Evolutionary conservation across 176 grass and related monocot species (phyloP).

Genomic region (Musa itinerans): DNA sequence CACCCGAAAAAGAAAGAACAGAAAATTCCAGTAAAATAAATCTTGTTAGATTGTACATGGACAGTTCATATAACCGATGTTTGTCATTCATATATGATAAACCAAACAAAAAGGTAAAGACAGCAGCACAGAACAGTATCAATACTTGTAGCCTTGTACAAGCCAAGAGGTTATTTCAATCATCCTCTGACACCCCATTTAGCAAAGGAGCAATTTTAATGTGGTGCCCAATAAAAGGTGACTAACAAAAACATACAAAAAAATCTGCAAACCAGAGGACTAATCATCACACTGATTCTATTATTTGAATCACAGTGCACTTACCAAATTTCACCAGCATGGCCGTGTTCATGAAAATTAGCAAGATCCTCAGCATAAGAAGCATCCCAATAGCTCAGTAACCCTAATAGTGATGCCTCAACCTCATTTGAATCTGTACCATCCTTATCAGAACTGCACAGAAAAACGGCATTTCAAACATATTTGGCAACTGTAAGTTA

Average conservation of each 20-base stretch:
- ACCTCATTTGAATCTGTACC: constrained; percentile 51
- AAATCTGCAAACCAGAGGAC: background rate
- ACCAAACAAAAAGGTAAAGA: background rate
- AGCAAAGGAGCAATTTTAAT: background rate
- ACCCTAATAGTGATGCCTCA: constrained; percentile 76
- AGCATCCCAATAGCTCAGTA: constrained; percentile 91
- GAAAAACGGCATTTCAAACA: background rate
- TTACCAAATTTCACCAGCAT: constrained; percentile 93
- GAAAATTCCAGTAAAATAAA: too few relatives aligned
- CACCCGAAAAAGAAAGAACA: too few relatives aligned
- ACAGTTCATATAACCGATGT: too few relatives aligned
- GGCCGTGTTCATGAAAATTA: constrained; percentile 83
- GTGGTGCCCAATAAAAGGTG: background rate
- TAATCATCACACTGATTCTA: background rate
- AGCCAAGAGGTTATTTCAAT: background rate
- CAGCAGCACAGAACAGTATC: background rate
- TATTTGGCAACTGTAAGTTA: constrained; percentile 7
- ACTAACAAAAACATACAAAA: background rate
- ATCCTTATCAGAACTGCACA: constrained; percentile 75
- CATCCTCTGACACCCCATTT: too few relatives aligned
- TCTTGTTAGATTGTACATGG: too few relatives aligned
- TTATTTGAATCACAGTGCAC: background rate
- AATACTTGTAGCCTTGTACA: background rate
- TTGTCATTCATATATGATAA: background rate
- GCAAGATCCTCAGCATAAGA: constrained; percentile 88